These are phyloP conservation scores for Rhizoclosmatium globosum DNA, from an alignment of 192 early-diverging fungal species.

Conservation along the genomic window DNA sequence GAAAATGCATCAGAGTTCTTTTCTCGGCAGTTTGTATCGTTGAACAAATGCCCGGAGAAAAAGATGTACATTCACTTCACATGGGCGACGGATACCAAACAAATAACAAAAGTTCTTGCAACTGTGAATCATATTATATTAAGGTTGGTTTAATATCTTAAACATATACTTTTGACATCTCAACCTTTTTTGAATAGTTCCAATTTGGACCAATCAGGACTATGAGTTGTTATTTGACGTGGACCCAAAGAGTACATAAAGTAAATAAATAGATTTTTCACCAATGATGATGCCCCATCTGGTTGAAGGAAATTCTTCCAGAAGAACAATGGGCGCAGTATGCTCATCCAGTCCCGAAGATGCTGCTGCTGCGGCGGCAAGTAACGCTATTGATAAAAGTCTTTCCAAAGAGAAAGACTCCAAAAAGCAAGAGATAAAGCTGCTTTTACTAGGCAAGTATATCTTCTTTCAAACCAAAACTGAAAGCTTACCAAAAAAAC, in stretches of 20 bases:
- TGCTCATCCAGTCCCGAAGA: neutral
- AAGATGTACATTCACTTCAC: conserved; percentile 68
- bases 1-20: conserved; percentile 58
- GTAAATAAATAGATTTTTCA: too few relatives aligned
- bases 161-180: neutral
- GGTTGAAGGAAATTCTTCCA: too few relatives aligned
- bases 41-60: conserved; percentile 53
- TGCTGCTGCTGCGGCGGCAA: conserved; percentile 62
- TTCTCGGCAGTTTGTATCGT: conserved; percentile 42
- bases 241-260: too few relatives aligned
- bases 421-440: conserved; percentile 33
- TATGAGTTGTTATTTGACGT: neutral
- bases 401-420: conserved; percentile 49
- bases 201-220: conserved; percentile 14
- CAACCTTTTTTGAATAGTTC: neutral
- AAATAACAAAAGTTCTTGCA: conserved; percentile 55
- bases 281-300: too few relatives aligned
- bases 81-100: conserved; percentile 66
- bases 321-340: too few relatives aligned
- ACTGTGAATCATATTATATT: conserved; percentile 39
- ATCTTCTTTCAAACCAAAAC: neutral
- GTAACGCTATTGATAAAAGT: conserved; percentile 58
- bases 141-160: conserved; percentile 11
- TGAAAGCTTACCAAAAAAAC: neutral
- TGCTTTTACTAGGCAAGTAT: conserved; percentile 44